Evolutionary conservation across 2,329 filamentous ascomycete species (phyloP), one percentile per base, ranked within the genome.

Genomic region (Chrysoporthe puriensis): DNA sequence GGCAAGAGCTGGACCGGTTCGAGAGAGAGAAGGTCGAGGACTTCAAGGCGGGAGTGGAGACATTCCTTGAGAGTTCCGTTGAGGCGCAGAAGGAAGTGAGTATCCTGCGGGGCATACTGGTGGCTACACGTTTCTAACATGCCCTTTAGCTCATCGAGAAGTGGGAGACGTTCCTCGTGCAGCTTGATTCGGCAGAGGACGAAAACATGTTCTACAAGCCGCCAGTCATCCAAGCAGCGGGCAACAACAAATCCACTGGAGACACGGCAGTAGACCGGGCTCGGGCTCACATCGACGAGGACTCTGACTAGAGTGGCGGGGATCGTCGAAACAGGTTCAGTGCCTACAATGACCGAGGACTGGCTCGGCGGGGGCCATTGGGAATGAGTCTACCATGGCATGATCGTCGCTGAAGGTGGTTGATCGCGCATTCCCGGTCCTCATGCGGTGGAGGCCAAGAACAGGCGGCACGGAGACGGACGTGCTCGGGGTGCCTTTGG

Each of bases 1-100:
- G 93, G 69, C 86, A 85, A 46, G 96, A 99, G 79, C 84, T 99
- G 72, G 96, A 98, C 74, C 86, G 94, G 21, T 99, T 99, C 75
- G 96, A 99, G 81, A 88, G 88, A 74, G 96, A 99, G 80, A 99
- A 99, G 83, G 96, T 99, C 3, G 96, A 99, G 77, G 96, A 99
- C 77, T 99, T 99, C 80, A 99, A 99, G 84, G 96, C 92, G 70
- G 95, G 94, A 0, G 94, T 99, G 1, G 96, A 99, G 82, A 99
- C 96, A 1, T 99, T 97, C 80, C 80, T 99, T 73, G 96, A 99
- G 83, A 94, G 96, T 75, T 93, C 96, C 3, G 94, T 99, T 4
- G 96, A 99, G 80, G 96, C 95, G 66, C 96, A 99, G 82, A 99
- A 99, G 81, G 96, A 99, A 90, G 95, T 96, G 78, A 79, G 87